Evolutionary conservation across 768 basidiomycete species (phyloP), one percentile per base, ranked within the genome.

Genomic region (Saitozyma sp.): DNA sequence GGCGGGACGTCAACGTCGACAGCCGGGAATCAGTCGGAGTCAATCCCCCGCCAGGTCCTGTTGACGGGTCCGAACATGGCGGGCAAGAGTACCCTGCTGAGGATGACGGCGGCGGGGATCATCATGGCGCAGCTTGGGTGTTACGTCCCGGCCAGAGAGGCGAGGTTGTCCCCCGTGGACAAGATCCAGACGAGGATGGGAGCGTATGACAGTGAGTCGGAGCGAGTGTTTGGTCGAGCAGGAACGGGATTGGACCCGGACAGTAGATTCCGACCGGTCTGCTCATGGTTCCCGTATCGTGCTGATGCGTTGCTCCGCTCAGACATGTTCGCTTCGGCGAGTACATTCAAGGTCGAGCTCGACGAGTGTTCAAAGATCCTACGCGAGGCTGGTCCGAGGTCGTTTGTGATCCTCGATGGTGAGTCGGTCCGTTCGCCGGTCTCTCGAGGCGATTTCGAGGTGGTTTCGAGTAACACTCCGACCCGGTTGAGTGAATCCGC

Each of bases 361-460:
- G 96, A 98, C 76, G 96, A 99, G 68, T 93, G 92, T 70, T 93
- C 89, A 79, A 95, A 95, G 79, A 94, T 97, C 69, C 83, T 97
- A 46, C 86, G 91, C 16, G 89, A 97, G 74, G 92, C 92, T 8
- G 96, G 96, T 6, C 94, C 96, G 0, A 89, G 86, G 61, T 96
- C 95, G 0, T 76, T 99, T 54, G 93, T 98, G 59, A 94, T 99
- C 61, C 82, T 99, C 16, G 96, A 99, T 76, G 94, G 92, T 92
- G 65, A 42, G 86, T 71, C 42, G 29, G 29, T 29, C 29, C 29
- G 29, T 29, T 29, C 29, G 29, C 29, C 29, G 5, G 29, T 2
- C 2, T 29, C 29, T 5, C 29, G 29, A 29, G 29, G 29, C 29
- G 29, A 29, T 29, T 29, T 29, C 29, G 29, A 29, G 29, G 29